A percentile compares a stretch with the other conserved stretches of the same genome.
These are phyloP conservation scores for Gaultheria prostrata DNA, from an alignment of 148 eudicot species.

Conservation along the genomic window DNA sequence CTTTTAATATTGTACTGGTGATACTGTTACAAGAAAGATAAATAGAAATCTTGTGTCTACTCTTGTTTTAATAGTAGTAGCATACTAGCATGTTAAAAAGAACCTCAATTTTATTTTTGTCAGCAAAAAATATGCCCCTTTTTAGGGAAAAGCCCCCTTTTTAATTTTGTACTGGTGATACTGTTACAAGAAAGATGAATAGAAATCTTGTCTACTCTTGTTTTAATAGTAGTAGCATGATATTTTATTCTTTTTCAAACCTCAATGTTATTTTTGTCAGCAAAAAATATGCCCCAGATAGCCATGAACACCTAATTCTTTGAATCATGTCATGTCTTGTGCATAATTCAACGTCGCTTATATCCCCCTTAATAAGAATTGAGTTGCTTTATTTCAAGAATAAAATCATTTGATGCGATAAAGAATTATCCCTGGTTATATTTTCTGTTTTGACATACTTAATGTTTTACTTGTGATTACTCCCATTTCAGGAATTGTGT, in stretches of 20 bases:
- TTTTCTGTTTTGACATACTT: background rate
- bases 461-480: background rate
- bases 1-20: background rate
- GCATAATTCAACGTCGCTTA: background rate
- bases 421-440: background rate
- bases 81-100: too few species aligned
- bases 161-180: background rate
- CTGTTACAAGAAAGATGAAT: background rate
- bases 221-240: background rate
- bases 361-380: background rate
- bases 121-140: too few species aligned
- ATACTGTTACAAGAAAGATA: background rate
- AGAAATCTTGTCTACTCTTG: background rate
- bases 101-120: too few species aligned
- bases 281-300: background rate
- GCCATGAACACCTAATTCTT: background rate
- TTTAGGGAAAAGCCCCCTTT: background rate
- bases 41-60: background rate
- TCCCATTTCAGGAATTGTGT: conserved; percentile 1
- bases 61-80: background rate
- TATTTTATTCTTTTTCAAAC: background rate
- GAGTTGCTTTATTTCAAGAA: background rate
- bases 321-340: background rate
- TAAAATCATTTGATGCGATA: background rate
- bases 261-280: background rate